These are phyloP conservation scores for Acacia confusa DNA, from an alignment of 306 rosid genomes.

Conservation along the genomic window DNA sequence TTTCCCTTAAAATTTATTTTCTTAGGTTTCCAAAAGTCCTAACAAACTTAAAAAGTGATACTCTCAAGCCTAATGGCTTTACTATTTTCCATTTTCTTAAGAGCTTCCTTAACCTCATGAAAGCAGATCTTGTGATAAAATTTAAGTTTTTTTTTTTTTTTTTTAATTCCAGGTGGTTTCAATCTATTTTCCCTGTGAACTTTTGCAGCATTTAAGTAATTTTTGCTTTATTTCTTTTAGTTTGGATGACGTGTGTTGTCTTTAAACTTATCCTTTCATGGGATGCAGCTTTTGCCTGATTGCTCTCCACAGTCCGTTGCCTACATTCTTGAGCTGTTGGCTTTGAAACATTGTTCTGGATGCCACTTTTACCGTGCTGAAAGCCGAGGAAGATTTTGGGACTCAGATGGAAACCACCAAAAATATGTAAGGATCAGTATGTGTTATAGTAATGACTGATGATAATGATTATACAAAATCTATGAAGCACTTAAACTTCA, in stretches of 20 bases:
- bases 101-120: too few relatives aligned
- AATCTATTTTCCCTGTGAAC: not conserved
- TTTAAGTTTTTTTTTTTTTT: not conserved
- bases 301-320: conserved; percentile 83
- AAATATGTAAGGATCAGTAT: conserved; percentile 51
- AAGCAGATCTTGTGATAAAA: too few relatives aligned
- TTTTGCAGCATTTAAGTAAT: not conserved
- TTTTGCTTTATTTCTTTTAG: not conserved
- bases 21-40: too few relatives aligned
- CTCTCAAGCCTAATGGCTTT: too few relatives aligned
- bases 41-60: too few relatives aligned
- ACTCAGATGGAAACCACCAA: conserved; percentile 70
- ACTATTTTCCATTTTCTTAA: too few relatives aligned
- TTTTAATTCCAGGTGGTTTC: not conserved
- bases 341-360: conserved; percentile 71
- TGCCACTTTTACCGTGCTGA: conserved; percentile 87
- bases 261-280: conserved; percentile 24
- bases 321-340: conserved; percentile 70
- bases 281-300: conserved; percentile 79
- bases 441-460: not conserved
- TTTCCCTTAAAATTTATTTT: too few relatives aligned
- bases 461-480: not conserved
- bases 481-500: not conserved
- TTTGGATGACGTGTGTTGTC: not conserved
- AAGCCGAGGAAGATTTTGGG: conserved; percentile 69